phyloP scores from a whole-genome alignment of 345 rosid species.

The Salix dunnii region DNA sequence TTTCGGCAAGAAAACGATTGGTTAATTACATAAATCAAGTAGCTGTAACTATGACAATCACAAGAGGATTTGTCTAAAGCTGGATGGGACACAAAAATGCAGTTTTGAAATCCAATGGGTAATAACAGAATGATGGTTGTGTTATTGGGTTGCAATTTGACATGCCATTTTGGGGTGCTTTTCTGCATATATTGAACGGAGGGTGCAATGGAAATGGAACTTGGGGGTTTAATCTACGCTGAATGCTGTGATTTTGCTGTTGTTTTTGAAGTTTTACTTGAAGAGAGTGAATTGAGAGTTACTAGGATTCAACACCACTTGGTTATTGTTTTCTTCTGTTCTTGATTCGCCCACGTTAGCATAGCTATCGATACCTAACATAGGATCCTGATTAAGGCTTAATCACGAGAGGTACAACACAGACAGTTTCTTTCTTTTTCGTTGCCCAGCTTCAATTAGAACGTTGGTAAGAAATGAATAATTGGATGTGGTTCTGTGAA shows the following conservation, averaged over 20 bases:
- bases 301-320: background rate
- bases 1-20: no score
- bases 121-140: background rate
- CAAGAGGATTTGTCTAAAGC: no score
- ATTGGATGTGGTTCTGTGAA: slow-evolving; percentile 15
- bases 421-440: background rate
- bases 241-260: slow-evolving; percentile 19
- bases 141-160: slow-evolving; percentile 22
- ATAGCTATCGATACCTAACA: background rate
- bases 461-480: no score
- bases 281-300: background rate
- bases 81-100: no score
- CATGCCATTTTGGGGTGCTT: slow-evolving; percentile 31
- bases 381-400: background rate
- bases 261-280: slow-evolving; percentile 26
- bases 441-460: background rate
- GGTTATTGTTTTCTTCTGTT: background rate
- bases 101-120: no score
- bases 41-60: no score
- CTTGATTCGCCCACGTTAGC: background rate
- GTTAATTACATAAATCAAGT: no score
- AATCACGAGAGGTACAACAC: background rate
- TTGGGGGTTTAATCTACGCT: slow-evolving; percentile 26
- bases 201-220: slow-evolving; percentile 36
- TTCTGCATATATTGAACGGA: slow-evolving; percentile 28